Evolutionary conservation across 768 basidiomycete species (phyloP), one percentile per base, ranked within the genome.

Genomic region (Cyclocybe aegerita): DNA sequence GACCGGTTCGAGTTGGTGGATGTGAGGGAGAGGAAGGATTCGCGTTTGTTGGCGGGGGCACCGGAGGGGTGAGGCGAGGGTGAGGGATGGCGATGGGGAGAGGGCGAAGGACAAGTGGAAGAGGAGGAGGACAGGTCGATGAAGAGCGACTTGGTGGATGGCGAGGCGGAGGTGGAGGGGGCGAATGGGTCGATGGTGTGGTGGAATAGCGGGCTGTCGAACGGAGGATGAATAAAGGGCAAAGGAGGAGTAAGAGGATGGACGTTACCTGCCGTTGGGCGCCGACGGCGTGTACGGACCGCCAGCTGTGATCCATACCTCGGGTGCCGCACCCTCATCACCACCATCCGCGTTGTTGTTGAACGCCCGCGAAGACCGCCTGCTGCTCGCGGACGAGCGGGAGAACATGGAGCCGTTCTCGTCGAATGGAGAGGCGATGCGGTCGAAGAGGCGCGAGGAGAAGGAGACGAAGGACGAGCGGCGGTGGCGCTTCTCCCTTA

Each of bases 61-160:
- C 55, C 48, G 30, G 57, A 35, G 4, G 62, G 41, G n/a, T n/a
- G n/a, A 23, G 23, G 23, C 23, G 4, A 23, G 23, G 23, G 23
- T 1, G 1, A 23, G 1, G 23, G n/a, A n/a, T n/a, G n/a, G n/a
- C n/a, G n/a, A n/a, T n/a, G n/a, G n/a, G n/a, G n/a, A n/a, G n/a
- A n/a, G n/a, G n/a, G n/a, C n/a, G n/a, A n/a, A 16, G 65, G 55
- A 11, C 58, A 62, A 34, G 73, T 70, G 2, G 58, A 43, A 17
- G 48, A 50, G 29, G 51, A 49, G 11, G 53, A 54, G 6, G 67
- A 61, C 39, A 71, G 56, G 35, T 75, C 73, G 39, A 75, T 70
- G 58, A 77, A 78, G 56, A 75, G 71, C 8, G 79, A 73, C 43
- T 65, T 70, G 15, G 77, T 71, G 48, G 70, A 61, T 0, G 73